A percentile compares a stretch with the other conserved stretches of the same genome.
phyloP scores from a whole-genome alignment of 768 basidiomycete genomes.

The Dacryopinax primogenitus region DNA sequence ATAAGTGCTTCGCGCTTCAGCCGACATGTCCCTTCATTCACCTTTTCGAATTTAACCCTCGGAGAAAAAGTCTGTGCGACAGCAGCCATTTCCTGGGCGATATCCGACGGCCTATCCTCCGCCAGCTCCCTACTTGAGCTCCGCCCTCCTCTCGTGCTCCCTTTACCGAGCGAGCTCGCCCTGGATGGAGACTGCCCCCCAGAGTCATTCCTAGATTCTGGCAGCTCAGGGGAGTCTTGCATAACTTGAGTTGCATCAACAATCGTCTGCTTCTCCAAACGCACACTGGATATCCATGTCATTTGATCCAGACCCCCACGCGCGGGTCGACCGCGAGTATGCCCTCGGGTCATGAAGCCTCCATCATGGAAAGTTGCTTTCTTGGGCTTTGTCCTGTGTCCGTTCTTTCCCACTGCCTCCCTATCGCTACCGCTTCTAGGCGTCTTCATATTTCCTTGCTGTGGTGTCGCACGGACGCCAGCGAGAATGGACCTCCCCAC shows the following conservation, averaged over 20 bases:
- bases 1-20: neutral
- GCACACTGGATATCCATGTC: constrained; percentile 62
- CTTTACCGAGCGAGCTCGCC: neutral
- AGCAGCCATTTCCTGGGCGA: constrained; percentile 23
- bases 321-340: constrained; percentile 36
- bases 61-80: constrained; percentile 54
- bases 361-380: constrained; percentile 12
- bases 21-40: neutral
- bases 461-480: constrained; percentile 10
- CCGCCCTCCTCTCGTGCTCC: neutral
- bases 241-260: neutral
- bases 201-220: neutral
- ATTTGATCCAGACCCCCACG: constrained; percentile 49
- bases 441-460: neutral
- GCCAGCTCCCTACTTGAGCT: neutral
- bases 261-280: constrained; percentile 37
- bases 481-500: constrained; percentile 12
- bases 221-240: neutral
- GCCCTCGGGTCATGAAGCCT: constrained; percentile 38
- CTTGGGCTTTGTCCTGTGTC: neutral
- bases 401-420: neutral
- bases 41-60: constrained; percentile 80
- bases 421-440: neutral
- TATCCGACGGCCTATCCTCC: neutral
- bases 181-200: neutral